Evolutionary conservation across 164 flowering plant species (phyloP), one percentile per base, ranked within the genome.

Genomic region (Vitis rupestris): DNA sequence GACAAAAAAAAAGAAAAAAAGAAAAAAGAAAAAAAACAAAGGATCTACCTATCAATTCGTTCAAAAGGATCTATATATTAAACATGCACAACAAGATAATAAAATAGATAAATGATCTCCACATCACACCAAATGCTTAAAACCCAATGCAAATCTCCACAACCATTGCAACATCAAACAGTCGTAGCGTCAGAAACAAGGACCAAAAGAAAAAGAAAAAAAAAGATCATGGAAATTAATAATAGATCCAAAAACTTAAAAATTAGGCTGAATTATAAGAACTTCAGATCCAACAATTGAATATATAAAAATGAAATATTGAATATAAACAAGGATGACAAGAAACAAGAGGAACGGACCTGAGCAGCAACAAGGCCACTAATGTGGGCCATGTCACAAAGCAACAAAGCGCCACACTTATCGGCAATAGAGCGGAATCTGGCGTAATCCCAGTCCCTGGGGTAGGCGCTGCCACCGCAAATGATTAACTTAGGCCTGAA

Each of bases 331-430:
- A 54, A 53, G 8, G 17, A 29, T 11, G 6, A 69, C 3, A 51
- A n/a, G 2, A 59, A n/a, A 55, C 10, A 47, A 27, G 49, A 30
- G n/a, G 49, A 54, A 53, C 8, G 12, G 61, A 95, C 98, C 97
- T 93, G 92, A 74, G 99, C 98, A 75, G 99, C 98, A 78, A 96
- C 97, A 70, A 96, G 99, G 37, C 99, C 99, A 75, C 98, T 93
- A 50, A 91, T 92, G 78, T 96, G 99, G 70, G 98, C 99, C 99
- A 93, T 96, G 63, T 96, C 98, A 64, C 97, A 92, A 3, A 96
- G 89, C 86, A 96, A 76, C 15, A 93, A 86, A 0, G 99, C 95
- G 1, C 99, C 98, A 63, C 87, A 82, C 81, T 91, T 94, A 72
- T 96, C 98, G 5, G 99, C 97, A 75, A 96, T 74, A 10, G 83